A percentile compares a stretch with the other conserved stretches of the same genome.
Conservation (phyloP, 805 yeast genomes). For the Candida xiaguanensis region DNA sequence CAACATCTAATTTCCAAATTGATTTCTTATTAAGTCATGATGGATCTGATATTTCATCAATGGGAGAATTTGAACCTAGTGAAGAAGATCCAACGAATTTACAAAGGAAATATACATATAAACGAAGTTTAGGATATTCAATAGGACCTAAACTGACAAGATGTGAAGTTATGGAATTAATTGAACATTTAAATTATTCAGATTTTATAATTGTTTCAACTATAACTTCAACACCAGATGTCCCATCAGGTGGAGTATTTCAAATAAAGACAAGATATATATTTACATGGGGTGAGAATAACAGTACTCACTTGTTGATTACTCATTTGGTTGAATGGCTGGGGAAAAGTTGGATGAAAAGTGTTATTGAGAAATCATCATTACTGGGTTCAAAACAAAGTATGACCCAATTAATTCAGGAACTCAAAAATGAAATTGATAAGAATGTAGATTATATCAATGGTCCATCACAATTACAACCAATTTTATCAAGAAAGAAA, state of each 20-base stretch:
- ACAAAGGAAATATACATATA: constrained; percentile 59
- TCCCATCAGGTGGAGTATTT: constrained; percentile 87
- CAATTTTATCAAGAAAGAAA: constrained; percentile 1
- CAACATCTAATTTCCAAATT: constrained; percentile 38
- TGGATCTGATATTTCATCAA: constrained; percentile 43
- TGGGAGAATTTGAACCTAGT: constrained; percentile 28
- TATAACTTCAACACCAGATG: constrained; percentile 81
- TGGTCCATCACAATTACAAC: constrained; percentile 13
- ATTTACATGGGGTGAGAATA: constrained; percentile 69
- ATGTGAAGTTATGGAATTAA: constrained; percentile 60
- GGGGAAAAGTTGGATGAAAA: constrained; percentile 87
- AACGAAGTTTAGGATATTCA: constrained; percentile 71
- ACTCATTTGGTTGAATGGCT: constrained; percentile 85
- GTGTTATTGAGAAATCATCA: constrained; percentile 83
- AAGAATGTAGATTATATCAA: constrained; percentile 17
- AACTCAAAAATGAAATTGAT: constrained; percentile 30
- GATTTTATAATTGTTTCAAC: constrained; percentile 58
- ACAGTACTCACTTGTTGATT: constrained; percentile 56
- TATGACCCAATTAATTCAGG: constrained; percentile 45
- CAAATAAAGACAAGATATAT: constrained; percentile 68
- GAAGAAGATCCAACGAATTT: constrained; percentile 36
- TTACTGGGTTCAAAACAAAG: constrained; percentile 72
- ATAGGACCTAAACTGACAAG: constrained; percentile 93
- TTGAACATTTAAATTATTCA: constrained; percentile 52
- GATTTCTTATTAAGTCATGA: constrained; percentile 40